phyloP scores from a whole-genome alignment of 2,329 filamentous ascomycete species.

The Cyphellophora europaea region DNA sequence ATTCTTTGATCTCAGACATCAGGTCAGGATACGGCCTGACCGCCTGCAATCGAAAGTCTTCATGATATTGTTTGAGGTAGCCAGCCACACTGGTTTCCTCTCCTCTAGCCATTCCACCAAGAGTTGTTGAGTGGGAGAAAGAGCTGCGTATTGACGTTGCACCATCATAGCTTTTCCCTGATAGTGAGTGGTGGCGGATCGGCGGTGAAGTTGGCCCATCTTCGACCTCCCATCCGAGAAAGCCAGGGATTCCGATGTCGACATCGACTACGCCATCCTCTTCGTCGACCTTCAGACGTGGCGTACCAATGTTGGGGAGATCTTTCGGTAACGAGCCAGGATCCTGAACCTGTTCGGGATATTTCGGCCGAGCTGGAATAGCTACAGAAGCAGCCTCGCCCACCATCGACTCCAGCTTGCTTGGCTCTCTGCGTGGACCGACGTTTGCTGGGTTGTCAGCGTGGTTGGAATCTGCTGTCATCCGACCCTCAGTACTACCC shows the following conservation, averaged over 20 bases:
- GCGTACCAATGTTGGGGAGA: constrained; percentile 6
- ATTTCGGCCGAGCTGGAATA: constrained; percentile 10
- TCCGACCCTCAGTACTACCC: constrained; percentile 25
- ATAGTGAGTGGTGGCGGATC: constrained; percentile 19
- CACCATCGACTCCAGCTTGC: constrained; percentile 34
- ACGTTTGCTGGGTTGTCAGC: constrained; percentile 2
- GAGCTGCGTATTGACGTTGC: constrained; percentile 34
- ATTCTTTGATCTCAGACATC: constrained; percentile 44
- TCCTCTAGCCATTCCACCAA: constrained; percentile 22
- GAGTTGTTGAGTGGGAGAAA: constrained; percentile 26
- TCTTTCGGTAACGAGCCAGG: background rate
- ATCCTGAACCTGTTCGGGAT: background rate
- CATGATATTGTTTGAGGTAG: constrained; percentile 47
- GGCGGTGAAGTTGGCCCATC: constrained; percentile 8
- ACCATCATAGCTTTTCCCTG: constrained; percentile 43
- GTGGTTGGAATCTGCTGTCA: constrained; percentile 19
- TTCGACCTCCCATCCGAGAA: constrained; percentile 29
- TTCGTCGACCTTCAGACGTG: constrained; percentile 22
- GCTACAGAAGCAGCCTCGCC: constrained; percentile 16
- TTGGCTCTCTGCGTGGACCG: background rate
- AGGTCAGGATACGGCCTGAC: constrained; percentile 44
- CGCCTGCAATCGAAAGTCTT: constrained; percentile 51
- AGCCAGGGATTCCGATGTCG: constrained; percentile 46
- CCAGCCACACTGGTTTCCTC: constrained; percentile 48
- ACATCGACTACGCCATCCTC: constrained; percentile 54